phyloP scores from a whole-genome alignment of 2,329 filamentous ascomycete genomes.

The Aureobasidium sp. region DNA sequence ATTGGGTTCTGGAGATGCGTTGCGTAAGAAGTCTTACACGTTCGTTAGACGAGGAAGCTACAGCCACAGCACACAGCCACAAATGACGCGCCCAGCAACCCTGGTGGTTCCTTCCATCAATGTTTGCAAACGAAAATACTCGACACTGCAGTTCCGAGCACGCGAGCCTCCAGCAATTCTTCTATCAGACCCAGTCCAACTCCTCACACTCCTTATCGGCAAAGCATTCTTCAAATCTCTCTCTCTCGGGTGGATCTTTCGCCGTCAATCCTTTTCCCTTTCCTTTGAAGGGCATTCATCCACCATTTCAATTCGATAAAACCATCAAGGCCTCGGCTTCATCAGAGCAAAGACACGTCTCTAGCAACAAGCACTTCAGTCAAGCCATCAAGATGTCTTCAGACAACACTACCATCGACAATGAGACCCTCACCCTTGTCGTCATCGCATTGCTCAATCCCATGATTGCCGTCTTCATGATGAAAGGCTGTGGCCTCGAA shows the following conservation, averaged over 20 bases:
- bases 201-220: not conserved
- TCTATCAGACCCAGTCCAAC: not conserved
- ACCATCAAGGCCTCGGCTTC: not conserved
- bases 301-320: not conserved
- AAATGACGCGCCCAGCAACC: not conserved
- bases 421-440: not conserved
- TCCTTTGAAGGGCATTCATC: too few species aligned
- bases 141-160: not conserved
- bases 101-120: constrained; percentile 1
- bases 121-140: not conserved
- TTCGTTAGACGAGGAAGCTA: not conserved
- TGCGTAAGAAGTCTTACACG: not conserved
- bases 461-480: not conserved
- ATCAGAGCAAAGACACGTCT: not conserved
- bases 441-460: not conserved
- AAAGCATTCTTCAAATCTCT: not conserved
- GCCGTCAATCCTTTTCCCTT: not conserved
- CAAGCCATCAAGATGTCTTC: not conserved
- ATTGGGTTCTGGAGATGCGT: not conserved
- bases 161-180: not conserved
- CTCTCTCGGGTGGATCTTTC: too few species aligned
- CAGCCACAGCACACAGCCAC: constrained; percentile 2
- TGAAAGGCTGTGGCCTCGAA: not conserved
- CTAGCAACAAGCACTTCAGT: not conserved
- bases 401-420: not conserved